Evolutionary conservation across 2,329 filamentous ascomycete species (phyloP).

Genomic region (Colletotrichum gloeosporioides): DNA sequence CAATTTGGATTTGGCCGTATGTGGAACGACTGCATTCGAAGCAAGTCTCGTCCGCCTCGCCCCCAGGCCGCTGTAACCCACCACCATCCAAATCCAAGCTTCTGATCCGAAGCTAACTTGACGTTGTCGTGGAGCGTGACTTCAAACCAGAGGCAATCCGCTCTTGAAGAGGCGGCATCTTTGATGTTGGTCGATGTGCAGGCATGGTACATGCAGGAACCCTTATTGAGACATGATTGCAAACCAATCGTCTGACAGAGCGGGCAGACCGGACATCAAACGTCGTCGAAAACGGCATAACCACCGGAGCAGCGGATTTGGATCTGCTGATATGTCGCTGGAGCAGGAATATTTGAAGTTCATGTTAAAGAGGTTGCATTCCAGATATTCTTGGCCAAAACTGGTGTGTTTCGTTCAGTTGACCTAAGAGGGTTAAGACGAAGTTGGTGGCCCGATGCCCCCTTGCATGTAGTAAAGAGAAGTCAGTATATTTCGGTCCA

Average conservation of each 20-base stretch:
- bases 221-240: neutral
- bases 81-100: neutral
- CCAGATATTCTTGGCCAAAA: neutral
- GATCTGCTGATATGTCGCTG: neutral
- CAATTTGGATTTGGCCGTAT: neutral
- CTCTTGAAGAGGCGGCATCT: neutral
- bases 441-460: neutral
- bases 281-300: neutral
- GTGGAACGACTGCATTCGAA: neutral
- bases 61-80: neutral
- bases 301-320: neutral
- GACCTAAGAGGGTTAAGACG: neutral
- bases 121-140: neutral
- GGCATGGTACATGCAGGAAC: conserved; percentile 7
- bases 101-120: neutral
- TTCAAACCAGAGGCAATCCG: neutral
- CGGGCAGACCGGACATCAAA: neutral
- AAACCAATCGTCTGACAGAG: neutral
- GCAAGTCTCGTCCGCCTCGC: neutral
- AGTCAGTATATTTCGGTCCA: neutral
- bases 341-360: neutral
- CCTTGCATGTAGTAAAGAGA: neutral
- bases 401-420: neutral
- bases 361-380: neutral
- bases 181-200: neutral